Conservation (phyloP, 108 stramenopile species). For the Nannochloropsis oceanica region DNA sequence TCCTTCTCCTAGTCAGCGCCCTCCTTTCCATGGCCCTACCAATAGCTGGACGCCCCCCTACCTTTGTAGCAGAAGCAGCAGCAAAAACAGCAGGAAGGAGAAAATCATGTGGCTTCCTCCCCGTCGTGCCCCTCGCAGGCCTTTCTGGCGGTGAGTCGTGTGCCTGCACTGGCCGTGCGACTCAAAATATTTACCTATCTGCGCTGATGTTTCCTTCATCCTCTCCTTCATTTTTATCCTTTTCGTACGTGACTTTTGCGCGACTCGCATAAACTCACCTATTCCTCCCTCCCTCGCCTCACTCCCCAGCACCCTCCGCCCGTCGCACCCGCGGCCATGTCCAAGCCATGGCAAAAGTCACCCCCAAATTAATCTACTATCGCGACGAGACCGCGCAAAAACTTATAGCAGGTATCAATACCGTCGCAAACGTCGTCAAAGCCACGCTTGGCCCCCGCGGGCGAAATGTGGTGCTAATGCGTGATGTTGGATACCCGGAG, state of each 20-base stretch:
- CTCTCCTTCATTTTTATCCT: too few species aligned
- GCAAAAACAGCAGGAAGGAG: too few species aligned
- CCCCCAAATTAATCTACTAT: not conserved
- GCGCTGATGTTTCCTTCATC: too few species aligned
- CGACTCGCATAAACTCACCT: not conserved
- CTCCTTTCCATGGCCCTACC: not conserved
- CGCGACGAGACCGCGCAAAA: slow-evolving; percentile 68
- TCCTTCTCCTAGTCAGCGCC: not conserved
- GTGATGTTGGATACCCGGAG: slow-evolving; percentile 82
- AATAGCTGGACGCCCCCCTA: not conserved
- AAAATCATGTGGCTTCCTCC: too few species aligned
- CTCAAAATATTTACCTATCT: too few species aligned
- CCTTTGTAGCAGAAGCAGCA: too few species aligned
- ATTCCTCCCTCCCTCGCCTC: not conserved
- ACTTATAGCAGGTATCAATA: slow-evolving; percentile 76
- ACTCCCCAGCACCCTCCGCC: not conserved
- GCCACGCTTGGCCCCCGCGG: slow-evolving; percentile 92
- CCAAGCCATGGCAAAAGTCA: not conserved
- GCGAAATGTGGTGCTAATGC: slow-evolving; percentile 85
- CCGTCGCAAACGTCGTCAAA: slow-evolving; percentile 84
- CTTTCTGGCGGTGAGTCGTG: too few species aligned
- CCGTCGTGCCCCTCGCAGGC: too few species aligned
- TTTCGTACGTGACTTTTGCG: too few species aligned
- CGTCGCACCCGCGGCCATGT: not conserved
- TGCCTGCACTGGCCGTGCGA: too few species aligned